Conservation (phyloP, 108 stramenopile genomes). For the Nannochloropsis gaditana region DNA sequence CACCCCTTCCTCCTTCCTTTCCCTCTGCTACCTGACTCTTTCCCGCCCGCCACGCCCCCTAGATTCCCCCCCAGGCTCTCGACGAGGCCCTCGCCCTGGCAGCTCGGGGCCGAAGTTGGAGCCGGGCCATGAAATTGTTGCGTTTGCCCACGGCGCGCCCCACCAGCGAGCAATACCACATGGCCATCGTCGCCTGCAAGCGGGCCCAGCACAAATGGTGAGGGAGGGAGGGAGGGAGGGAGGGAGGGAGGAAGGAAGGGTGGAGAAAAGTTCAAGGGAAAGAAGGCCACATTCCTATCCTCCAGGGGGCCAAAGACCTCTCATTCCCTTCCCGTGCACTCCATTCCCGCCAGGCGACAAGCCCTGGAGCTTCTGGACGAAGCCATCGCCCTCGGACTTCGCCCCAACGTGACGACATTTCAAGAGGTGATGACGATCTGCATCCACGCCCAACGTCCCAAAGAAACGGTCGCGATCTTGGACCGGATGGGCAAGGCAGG, state of each 20-base stretch:
- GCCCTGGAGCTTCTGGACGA: not conserved
- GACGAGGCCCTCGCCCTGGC: conserved; percentile 7
- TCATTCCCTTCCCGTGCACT: not conserved
- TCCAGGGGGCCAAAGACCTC: too few relatives aligned
- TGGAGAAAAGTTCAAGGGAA: not conserved
- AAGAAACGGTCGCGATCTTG: not conserved
- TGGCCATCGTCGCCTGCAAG: not conserved
- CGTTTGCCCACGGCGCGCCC: not conserved
- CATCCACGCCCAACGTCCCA: not conserved
- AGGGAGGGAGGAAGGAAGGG: not conserved
- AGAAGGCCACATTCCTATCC: too few relatives aligned
- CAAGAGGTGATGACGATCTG: not conserved
- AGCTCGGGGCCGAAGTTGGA: conserved; percentile 1
- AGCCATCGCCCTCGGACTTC: not conserved
- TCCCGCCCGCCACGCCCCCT: not conserved
- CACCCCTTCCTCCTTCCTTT: not conserved
- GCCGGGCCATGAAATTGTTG: not conserved
- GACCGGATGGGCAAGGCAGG: conserved; percentile 16
- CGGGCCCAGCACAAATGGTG: conserved; percentile 17
- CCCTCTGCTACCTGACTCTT: not conserved
- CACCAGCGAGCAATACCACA: not conserved
- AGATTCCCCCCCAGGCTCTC: not conserved
- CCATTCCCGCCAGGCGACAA: not conserved
- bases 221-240: conserved; percentile 14
- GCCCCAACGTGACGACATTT: not conserved